phyloP scores from a whole-genome alignment of 2,329 filamentous ascomycete genomes.

The Cadophora luteo-olivacea region DNA sequence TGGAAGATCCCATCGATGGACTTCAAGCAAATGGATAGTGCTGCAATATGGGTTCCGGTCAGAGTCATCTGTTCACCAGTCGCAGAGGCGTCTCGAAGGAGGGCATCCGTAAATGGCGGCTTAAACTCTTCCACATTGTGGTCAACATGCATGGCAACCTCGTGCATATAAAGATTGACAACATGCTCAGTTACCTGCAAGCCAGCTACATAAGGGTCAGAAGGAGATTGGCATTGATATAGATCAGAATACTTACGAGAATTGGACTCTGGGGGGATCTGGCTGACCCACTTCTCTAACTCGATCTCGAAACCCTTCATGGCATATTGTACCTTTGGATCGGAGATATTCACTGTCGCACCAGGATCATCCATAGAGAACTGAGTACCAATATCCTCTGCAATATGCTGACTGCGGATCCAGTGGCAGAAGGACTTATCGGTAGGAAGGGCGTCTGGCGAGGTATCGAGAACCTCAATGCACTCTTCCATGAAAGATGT shows the following conservation, averaged over 20 bases:
- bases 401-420: constrained; percentile 54
- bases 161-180: constrained; percentile 63
- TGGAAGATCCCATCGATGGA: constrained; percentile 62
- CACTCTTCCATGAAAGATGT: constrained; percentile 53
- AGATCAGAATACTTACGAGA: constrained; percentile 37
- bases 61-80: constrained; percentile 32
- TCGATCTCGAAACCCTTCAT: constrained; percentile 61
- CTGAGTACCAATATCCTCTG: constrained; percentile 60
- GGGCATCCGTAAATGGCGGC: constrained; percentile 43
- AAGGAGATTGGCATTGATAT: not conserved
- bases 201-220: constrained; percentile 46
- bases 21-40: constrained; percentile 58
- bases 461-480: constrained; percentile 50
- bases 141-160: constrained; percentile 63
- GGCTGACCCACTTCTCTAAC: constrained; percentile 53
- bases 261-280: constrained; percentile 48
- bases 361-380: constrained; percentile 57
- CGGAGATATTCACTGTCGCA: constrained; percentile 55
- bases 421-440: constrained; percentile 51
- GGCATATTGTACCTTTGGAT: constrained; percentile 60
- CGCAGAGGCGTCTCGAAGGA: constrained; percentile 31
- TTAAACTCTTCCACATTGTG: constrained; percentile 60
- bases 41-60: constrained; percentile 53
- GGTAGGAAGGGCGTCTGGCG: constrained; percentile 48
- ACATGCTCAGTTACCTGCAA: constrained; percentile 59